Evolutionary conservation across 75 land plant genomes (phyloP).

Genomic region (Selaginella tamariscina): DNA sequence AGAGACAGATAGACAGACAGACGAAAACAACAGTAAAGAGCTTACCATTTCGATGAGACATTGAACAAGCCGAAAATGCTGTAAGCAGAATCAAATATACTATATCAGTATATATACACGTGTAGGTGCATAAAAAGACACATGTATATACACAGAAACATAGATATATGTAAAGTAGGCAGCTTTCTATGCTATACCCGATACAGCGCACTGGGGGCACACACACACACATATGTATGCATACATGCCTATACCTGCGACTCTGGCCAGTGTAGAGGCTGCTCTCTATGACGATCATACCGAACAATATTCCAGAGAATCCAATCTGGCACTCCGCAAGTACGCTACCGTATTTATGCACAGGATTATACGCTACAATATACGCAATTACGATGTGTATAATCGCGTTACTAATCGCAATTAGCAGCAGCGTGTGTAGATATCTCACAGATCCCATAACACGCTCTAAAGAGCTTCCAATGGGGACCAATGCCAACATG

Average conservation of each 20-base stretch:
- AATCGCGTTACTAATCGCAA: conserved; percentile 77
- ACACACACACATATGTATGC: too few species aligned
- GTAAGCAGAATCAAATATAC: conserved; percentile 21
- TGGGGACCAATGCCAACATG: conserved; percentile 82
- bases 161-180: too few species aligned
- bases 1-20: too few species aligned
- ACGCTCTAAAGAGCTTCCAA: conserved; percentile 89
- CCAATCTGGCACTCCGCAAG: conserved; percentile 84
- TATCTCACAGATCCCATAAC: conserved; percentile 84
- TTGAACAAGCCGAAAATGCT: conserved; percentile 93
- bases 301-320: conserved; percentile 89
- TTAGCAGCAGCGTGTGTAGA: conserved; percentile 42
- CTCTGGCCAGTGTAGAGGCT: conserved; percentile 64
- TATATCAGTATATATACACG: not conserved
- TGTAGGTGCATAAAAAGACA: too few species aligned
- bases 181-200: too few species aligned
- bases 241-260: conserved; percentile 74
- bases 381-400: conserved; percentile 63
- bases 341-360: conserved; percentile 28
- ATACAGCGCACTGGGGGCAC: too few species aligned
- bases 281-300: conserved; percentile 94
- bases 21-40: not conserved
- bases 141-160: too few species aligned
- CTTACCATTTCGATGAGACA: conserved; percentile 81
- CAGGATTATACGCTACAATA: conserved; percentile 58